These are phyloP conservation scores for Umbelopsis sp. DNA, from an alignment of 371 early-diverging fungal species.

Conservation along the genomic window DNA sequence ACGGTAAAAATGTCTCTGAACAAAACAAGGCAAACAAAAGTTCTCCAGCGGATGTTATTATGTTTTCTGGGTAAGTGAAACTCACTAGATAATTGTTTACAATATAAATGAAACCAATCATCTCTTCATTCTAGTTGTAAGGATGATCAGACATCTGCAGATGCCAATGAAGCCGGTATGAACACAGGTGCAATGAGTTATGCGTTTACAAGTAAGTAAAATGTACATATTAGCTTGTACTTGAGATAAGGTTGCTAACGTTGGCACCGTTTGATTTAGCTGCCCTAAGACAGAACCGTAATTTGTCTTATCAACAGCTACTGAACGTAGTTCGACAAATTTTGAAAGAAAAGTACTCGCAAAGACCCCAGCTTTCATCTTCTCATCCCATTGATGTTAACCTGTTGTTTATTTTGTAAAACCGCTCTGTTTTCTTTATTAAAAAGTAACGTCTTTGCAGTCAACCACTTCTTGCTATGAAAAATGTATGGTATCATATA, in stretches of 20 bases:
- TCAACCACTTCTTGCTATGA: not conserved
- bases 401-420: slow-evolving; percentile 65
- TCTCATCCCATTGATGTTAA: slow-evolving; percentile 82
- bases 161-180: slow-evolving; percentile 65
- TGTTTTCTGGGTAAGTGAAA: slow-evolving; percentile 79
- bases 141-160: slow-evolving; percentile 90
- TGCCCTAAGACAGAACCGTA: slow-evolving; percentile 60
- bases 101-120: not conserved
- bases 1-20: slow-evolving; percentile 40
- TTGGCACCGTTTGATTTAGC: slow-evolving; percentile 23
- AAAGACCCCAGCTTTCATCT: slow-evolving; percentile 84
- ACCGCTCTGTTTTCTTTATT: slow-evolving; percentile 18
- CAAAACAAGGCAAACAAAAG: slow-evolving; percentile 54
- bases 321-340: slow-evolving; percentile 72
- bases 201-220: slow-evolving; percentile 65
- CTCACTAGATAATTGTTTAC: not conserved
- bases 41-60: slow-evolving; percentile 78
- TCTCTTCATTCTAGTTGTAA: slow-evolving; percentile 58
- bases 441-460: slow-evolving; percentile 23
- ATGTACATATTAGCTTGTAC: not conserved
- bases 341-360: slow-evolving; percentile 71
- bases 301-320: slow-evolving; percentile 75
- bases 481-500: too few relatives aligned
- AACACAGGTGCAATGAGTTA: slow-evolving; percentile 89
- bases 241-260: not conserved